Base-by-base conservation (phyloP, 352 stramenopile genomes). In the Blastocystis sp. region DNA sequence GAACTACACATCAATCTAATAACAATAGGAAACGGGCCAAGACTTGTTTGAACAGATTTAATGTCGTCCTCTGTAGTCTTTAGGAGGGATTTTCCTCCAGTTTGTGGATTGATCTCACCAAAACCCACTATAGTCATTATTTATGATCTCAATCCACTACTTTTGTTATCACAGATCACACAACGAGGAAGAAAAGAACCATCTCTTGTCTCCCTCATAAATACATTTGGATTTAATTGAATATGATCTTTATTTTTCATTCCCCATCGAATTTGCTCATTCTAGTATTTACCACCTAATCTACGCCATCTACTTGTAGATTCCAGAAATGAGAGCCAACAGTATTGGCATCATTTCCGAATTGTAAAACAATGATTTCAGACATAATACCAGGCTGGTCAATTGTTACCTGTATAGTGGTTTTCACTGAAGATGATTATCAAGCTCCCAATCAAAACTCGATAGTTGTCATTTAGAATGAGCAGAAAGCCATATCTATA, bases 291-390 rank as follows among this genome's bases (percentile, higher is more conserved):
- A 40, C 9, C 17, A 33, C 3, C 1, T 9, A 22, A 17, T 30
- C 15, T 2, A 64, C 13, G 27, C 17, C 35, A 30, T 27, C 6
- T n/a, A 64, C 70, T 33, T 81, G 70, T 9, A 62, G 40, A 33
- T 64, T 81, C 70, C 70, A 81, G 42, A 81, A 81, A 44, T 81
- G 70, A 40, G 35, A 44, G 24, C 70, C 70, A 48, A 81, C 70
- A n/a, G 2, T 27, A 33, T 81, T 81, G 11, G 70, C 70, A 19
- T 44, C 42, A 42, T 81, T 51, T 81, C 70, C 70, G 62, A 60
- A 81, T 40, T 81, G 70, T 11, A 81, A 24, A 0, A 81, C 44
- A 17, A 81, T 54, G 22, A 81, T 60, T 40, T 53, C 40, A 33
- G 70, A 81, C 70, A 81, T 81, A 30, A 42, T 58, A 42, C n/a